Conservation (phyloP, 352 stramenopile genomes). For the Phytopythium cucurbitacearum region DNA sequence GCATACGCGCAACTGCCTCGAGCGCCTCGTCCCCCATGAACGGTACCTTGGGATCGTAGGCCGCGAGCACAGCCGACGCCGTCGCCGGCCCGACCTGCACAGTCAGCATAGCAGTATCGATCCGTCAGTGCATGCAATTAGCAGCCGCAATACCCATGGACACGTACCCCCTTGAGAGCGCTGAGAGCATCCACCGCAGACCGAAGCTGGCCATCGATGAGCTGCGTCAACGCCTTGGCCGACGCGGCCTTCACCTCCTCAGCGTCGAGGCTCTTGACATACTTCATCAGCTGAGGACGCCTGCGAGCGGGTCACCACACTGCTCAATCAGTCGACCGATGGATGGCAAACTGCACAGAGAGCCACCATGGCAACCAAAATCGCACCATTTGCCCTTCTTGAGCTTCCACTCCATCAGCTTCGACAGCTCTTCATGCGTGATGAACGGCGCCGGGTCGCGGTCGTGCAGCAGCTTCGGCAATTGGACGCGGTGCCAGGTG, state of each 20-base stretch:
- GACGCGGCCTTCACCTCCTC: slow-evolving; percentile 49
- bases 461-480: slow-evolving; percentile 32
- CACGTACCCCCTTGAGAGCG: slow-evolving; percentile 62
- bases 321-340: background rate
- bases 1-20: slow-evolving; percentile 55
- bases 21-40: slow-evolving; percentile 83
- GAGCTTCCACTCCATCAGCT: slow-evolving; percentile 83
- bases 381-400: slow-evolving; percentile 80
- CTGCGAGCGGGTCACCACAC: slow-evolving; percentile 10
- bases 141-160: background rate
- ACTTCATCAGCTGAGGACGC: slow-evolving; percentile 76
- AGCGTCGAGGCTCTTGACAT: slow-evolving; percentile 35
- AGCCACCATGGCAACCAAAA: background rate
- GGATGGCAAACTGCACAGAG: too few species aligned
- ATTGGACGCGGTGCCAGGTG: slow-evolving; percentile 41
- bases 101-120: slow-evolving; percentile 1
- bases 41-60: slow-evolving; percentile 56
- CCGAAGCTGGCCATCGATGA: slow-evolving; percentile 27
- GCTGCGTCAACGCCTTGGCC: slow-evolving; percentile 24
- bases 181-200: slow-evolving; percentile 45
- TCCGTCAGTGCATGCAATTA: background rate
- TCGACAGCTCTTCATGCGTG: slow-evolving; percentile 45
- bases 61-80: slow-evolving; percentile 63
- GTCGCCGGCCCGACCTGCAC: slow-evolving; percentile 71
- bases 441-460: slow-evolving; percentile 50